These are phyloP conservation scores for Emergomyces pasteurianus DNA, from an alignment of 2,329 filamentous ascomycete species.

Conservation along the genomic window DNA sequence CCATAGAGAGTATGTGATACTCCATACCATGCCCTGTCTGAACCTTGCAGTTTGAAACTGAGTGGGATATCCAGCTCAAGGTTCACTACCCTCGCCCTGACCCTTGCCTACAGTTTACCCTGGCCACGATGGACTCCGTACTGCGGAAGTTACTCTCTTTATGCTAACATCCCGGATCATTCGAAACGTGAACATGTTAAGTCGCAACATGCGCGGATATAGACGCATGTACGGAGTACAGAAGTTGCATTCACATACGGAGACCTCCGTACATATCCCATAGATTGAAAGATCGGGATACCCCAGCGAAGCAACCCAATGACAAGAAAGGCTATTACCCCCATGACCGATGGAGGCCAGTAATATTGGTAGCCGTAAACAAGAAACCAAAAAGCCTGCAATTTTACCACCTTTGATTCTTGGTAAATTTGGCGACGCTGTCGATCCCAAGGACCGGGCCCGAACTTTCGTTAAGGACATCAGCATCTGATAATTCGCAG, in stretches of 20 bases:
- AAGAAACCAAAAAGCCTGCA: background rate
- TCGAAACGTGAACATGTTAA: background rate
- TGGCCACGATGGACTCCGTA: too few relatives aligned
- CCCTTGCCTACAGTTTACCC: background rate
- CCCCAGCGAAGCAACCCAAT: background rate
- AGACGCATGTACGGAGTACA: background rate
- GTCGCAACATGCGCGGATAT: too few relatives aligned
- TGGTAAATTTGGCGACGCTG: too few relatives aligned
- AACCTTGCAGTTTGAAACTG: background rate
- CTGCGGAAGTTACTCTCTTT: too few relatives aligned
- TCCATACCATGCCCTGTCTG: too few relatives aligned
- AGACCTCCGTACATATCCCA: too few relatives aligned
- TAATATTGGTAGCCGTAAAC: background rate
- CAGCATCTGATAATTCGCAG: too few relatives aligned
- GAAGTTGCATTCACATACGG: too few relatives aligned
- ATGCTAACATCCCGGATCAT: background rate
- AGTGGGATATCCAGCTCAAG: background rate
- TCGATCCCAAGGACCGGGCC: background rate
- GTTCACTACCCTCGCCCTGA: background rate
- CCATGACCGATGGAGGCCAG: too few relatives aligned
- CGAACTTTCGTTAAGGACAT: background rate
- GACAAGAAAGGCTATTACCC: background rate
- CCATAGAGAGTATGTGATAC: background rate
- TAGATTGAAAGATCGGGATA: background rate
- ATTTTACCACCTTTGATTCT: too few relatives aligned